phyloP scores from a whole-genome alignment of 129 eudicot genomes.

The Arctium lappa region DNA sequence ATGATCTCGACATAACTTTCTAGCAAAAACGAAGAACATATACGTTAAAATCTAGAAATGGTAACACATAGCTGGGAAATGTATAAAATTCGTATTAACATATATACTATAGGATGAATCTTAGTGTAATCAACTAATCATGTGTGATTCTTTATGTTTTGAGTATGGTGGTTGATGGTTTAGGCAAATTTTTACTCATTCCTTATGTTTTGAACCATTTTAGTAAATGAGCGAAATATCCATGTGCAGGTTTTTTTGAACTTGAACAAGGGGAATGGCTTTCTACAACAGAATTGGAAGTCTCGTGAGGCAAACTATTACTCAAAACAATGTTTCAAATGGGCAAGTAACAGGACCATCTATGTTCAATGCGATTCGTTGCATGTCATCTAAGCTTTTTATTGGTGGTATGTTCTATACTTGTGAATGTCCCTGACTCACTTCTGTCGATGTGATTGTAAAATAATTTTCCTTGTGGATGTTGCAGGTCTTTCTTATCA shows the following conservation, averaged over 20 bases:
- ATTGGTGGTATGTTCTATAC: conserved; percentile 58
- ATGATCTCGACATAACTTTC: background rate
- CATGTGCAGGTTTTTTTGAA: conserved; percentile 13
- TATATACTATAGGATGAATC: background rate
- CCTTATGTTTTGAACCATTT: background rate
- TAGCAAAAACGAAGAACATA: background rate
- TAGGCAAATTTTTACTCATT: background rate
- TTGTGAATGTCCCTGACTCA: background rate
- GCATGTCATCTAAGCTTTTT: conserved; percentile 83
- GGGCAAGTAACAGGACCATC: conserved; percentile 29
- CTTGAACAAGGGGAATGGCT: conserved; percentile 47
- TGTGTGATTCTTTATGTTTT: too few species aligned
- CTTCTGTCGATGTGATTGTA: background rate
- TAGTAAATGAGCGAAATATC: background rate
- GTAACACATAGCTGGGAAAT: background rate
- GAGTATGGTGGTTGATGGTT: background rate
- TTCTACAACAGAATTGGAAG: conserved; percentile 60
- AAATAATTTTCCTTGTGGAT: background rate
- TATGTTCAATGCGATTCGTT: conserved; percentile 58
- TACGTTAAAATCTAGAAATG: background rate
- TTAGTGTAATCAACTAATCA: background rate
- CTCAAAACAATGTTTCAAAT: conserved; percentile 27
- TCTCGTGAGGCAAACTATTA: conserved; percentile 44
- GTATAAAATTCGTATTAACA: background rate
- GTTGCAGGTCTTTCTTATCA: conserved; percentile 66